Base-by-base conservation (phyloP, 1,284 basidiomycete species). In the Schizophyllum amplum region DNA sequence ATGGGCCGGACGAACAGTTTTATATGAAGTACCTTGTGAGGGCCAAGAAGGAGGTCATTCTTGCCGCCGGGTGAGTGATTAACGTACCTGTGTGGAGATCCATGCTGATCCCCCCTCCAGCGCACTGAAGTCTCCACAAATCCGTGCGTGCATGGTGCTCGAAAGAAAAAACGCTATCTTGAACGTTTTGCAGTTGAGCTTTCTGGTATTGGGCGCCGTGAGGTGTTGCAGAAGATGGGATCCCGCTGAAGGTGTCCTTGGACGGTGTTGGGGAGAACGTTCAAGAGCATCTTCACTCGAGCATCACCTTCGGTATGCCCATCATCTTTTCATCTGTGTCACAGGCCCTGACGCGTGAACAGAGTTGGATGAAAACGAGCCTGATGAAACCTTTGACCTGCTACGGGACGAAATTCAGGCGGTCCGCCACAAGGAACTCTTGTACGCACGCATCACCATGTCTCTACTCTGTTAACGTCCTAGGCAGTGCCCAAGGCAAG, bases 181-280 rank as follows among this genome's bases (percentile, higher is more conserved):
- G 24, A 24, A 11, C 21, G 9, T 9, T 50, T 24, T 24, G 15
- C 71, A 79, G 49, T 81, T 1, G 76, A 82, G 51, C 67, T 79
- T 21, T 79, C 77, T 0, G 80, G 80, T 2, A 75, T 82, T 24
- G 80, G 80, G 13, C 66, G 73, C 22, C 64, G 63, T 5, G 64
- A 68, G 7, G 67, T 81, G 5, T 66, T 82, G 4, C 65, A 70
- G 46, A 64, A 60, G 23, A 61, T 77, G 4, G 74, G 73, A 66
- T 82, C 33, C 61, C 68, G 1, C 61, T 71, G 33, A 69, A 71
- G 55, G 61, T 76, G 53, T 67, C 76, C 25, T 66, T 82, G 7
- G 73, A 76, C 4, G 78, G 78, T 4, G 78, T 81, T 1, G 80
- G 80, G 4, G 69, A 69, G 59, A 81, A 82, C 63, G 66, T 79